phyloP scores from a whole-genome alignment of 139 green algal genomes.

The Chlorella vulgaris region DNA sequence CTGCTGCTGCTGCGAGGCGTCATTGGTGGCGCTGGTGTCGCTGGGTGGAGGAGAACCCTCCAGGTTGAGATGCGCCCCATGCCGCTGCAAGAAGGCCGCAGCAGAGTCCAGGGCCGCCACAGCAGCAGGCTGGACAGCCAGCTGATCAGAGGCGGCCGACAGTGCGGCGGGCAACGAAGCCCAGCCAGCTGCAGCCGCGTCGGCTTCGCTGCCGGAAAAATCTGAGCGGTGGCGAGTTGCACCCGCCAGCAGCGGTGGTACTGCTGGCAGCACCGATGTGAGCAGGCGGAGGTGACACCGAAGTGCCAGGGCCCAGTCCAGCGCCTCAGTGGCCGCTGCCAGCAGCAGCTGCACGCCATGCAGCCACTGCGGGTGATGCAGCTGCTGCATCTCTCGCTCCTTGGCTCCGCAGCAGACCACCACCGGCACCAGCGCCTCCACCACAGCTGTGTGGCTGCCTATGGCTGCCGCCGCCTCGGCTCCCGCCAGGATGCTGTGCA shows the following conservation, averaged over 20 bases:
- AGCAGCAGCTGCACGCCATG: slow-evolving; percentile 26
- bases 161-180: background rate
- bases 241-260: background rate
- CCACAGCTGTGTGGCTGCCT: background rate
- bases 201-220: background rate
- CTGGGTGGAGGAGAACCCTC: background rate
- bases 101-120: background rate
- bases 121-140: background rate
- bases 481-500: background rate
- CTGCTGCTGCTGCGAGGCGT: background rate
- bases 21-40: background rate
- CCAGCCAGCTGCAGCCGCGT: background rate
- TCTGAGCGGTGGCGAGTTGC: background rate
- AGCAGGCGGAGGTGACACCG: slow-evolving; percentile 30
- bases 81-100: slow-evolving; percentile 3
- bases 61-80: background rate
- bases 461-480: background rate
- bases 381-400: slow-evolving; percentile 18
- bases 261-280: background rate
- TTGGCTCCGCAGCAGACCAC: slow-evolving; percentile 16
- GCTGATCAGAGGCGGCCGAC: background rate
- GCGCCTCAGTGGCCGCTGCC: background rate
- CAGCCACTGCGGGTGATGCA: slow-evolving; percentile 16
- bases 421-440: background rate
- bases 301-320: background rate